Conservation (phyloP, 805 yeast species). For the Starmerella powellii region DNA sequence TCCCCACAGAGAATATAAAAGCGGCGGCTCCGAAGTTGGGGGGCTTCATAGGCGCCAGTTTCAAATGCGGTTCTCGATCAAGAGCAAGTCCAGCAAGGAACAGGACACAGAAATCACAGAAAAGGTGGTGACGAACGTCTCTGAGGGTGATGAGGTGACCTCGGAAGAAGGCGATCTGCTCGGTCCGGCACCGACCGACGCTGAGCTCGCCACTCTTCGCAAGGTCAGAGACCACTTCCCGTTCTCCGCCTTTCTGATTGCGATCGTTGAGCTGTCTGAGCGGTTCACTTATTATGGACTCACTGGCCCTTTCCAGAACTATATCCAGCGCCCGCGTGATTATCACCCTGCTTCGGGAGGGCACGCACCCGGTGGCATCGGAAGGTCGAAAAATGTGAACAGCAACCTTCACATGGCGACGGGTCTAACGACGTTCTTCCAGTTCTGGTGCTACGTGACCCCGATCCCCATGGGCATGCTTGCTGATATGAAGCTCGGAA, state of each 20-base stretch:
- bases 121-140: constrained; percentile 1
- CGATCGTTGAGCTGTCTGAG: constrained; percentile 66
- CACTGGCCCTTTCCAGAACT: constrained; percentile 64
- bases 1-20: too few species aligned
- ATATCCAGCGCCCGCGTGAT: constrained; percentile 44
- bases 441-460: constrained; percentile 71
- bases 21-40: too few species aligned
- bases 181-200: constrained; percentile 36
- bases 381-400: constrained; percentile 27
- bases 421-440: constrained; percentile 61
- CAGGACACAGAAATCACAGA: constrained; percentile 2
- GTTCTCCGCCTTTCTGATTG: constrained; percentile 47
- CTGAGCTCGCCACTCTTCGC: constrained; percentile 41
- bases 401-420: constrained; percentile 49
- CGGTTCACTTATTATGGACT: constrained; percentile 73
- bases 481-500: constrained; percentile 66
- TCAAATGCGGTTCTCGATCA: background rate
- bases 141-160: background rate
- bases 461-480: constrained; percentile 67
- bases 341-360: constrained; percentile 28
- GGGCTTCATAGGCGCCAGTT: too few species aligned
- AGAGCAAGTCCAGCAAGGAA: background rate
- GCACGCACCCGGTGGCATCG: constrained; percentile 43
- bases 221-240: constrained; percentile 45
- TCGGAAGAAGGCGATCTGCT: constrained; percentile 1